These are phyloP conservation scores for Hypoxylon sp. DNA, from an alignment of 2,329 filamentous ascomycete genomes.

Conservation along the genomic window DNA sequence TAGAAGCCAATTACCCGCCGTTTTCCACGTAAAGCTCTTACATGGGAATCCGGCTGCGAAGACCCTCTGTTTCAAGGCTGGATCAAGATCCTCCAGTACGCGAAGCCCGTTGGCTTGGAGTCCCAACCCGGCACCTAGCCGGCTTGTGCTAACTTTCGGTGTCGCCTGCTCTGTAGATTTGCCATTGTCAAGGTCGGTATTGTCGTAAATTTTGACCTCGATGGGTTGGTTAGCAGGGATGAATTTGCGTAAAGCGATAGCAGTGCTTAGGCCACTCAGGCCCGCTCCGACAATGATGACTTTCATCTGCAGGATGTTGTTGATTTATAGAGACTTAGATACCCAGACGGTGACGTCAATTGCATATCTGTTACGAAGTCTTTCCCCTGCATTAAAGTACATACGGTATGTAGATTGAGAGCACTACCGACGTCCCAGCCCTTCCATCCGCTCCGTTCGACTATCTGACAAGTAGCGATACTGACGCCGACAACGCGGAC, in stretches of 20 bases:
- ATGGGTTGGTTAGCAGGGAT: slow-evolving; percentile 26
- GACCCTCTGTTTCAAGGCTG: slow-evolving; percentile 18
- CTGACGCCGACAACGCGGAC: no score
- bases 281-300: slow-evolving; percentile 32
- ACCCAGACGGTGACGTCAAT: no score
- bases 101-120: slow-evolving; percentile 37
- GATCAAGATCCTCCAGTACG: slow-evolving; percentile 32
- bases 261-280: slow-evolving; percentile 32
- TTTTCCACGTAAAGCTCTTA: slow-evolving; percentile 35
- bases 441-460: no score
- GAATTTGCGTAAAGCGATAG: slow-evolving; percentile 38
- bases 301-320: slow-evolving; percentile 22
- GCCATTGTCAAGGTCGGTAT: slow-evolving; percentile 8
- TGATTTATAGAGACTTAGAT: not conserved
- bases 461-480: no score
- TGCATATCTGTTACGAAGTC: no score
- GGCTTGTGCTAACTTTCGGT: slow-evolving; percentile 27
- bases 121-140: slow-evolving; percentile 36
- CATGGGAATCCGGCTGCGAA: slow-evolving; percentile 37
- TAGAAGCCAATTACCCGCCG: slow-evolving; percentile 27
- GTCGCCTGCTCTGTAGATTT: not conserved
- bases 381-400: no score
- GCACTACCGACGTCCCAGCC: no score
- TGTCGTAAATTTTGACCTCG: slow-evolving; percentile 35
- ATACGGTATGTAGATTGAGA: no score